Conservation (phyloP, 2,329 filamentous ascomycete species). For the Paracoccidioides brasiliensis region DNA sequence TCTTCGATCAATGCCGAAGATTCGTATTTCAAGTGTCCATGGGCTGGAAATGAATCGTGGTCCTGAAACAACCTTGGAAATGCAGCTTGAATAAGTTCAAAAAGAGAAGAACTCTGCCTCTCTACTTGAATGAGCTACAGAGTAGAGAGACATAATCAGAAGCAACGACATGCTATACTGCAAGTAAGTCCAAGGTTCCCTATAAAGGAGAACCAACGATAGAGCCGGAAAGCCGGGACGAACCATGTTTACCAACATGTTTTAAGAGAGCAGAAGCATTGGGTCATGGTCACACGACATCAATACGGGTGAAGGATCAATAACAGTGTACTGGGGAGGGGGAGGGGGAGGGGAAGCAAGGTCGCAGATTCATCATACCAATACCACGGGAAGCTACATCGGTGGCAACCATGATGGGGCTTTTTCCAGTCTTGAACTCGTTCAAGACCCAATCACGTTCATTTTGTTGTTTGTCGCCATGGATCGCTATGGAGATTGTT, state of each 20-base stretch:
- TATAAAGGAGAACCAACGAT: slow-evolving; percentile 61
- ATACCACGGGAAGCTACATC: slow-evolving; percentile 99
- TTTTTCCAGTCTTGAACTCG: slow-evolving; percentile 99
- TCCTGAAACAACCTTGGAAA: slow-evolving; percentile 57
- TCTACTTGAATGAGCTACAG: slow-evolving; percentile 50
- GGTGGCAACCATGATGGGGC: slow-evolving; percentile 99
- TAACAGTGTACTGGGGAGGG: slow-evolving; percentile 18
- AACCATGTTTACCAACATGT: slow-evolving; percentile 78
- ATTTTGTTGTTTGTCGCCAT: slow-evolving; percentile 98
- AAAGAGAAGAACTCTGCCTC: slow-evolving; percentile 61
- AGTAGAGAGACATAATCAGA: slow-evolving; percentile 64
- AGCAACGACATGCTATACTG: slow-evolving; percentile 57
- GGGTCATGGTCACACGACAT: slow-evolving; percentile 49
- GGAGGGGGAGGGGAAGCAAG: slow-evolving; percentile 18
- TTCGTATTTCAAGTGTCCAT: slow-evolving; percentile 37
- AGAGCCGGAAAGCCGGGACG: slow-evolving; percentile 80
- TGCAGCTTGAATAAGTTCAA: slow-evolving; percentile 67
- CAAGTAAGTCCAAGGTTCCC: slow-evolving; percentile 80
- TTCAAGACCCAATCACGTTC: slow-evolving; percentile 99
- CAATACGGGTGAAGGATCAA: slow-evolving; percentile 34
- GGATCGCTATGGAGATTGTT: slow-evolving; percentile 55
- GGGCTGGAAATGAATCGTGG: slow-evolving; percentile 46
- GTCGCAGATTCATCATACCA: slow-evolving; percentile 73
- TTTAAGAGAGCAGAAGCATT: slow-evolving; percentile 82
- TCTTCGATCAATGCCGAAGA: slow-evolving; percentile 37